phyloP scores from a whole-genome alignment of 2,329 filamentous ascomycete genomes.

The Aspergillus ruber region DNA sequence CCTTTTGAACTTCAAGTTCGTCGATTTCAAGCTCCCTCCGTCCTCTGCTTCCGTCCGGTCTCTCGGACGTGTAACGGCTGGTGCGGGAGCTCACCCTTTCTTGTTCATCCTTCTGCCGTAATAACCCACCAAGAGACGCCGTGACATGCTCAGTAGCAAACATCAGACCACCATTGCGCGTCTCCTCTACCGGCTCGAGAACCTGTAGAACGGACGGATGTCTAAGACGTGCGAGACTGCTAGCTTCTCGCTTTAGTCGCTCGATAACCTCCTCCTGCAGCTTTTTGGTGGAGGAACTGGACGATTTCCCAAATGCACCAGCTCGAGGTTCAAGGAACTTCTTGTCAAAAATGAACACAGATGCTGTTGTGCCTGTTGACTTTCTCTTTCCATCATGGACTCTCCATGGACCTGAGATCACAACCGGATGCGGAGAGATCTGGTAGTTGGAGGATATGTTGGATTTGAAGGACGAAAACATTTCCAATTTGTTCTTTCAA shows the following conservation, averaged over 20 bases:
- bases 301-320: slow-evolving; percentile 54
- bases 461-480: slow-evolving; percentile 91
- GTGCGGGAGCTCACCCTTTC: slow-evolving; percentile 67
- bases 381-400: slow-evolving; percentile 98
- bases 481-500: slow-evolving; percentile 37
- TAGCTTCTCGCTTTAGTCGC: slow-evolving; percentile 83
- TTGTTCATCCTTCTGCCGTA: slow-evolving; percentile 85
- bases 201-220: slow-evolving; percentile 91
- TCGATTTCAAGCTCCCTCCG: slow-evolving; percentile 86
- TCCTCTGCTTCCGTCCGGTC: slow-evolving; percentile 64
- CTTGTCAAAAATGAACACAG: slow-evolving; percentile 90
- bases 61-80: slow-evolving; percentile 75
- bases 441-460: slow-evolving; percentile 93
- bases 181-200: slow-evolving; percentile 92
- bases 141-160: slow-evolving; percentile 93
- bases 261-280: slow-evolving; percentile 86
- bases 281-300: slow-evolving; percentile 66
- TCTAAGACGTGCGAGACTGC: slow-evolving; percentile 75
- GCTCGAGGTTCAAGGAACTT: slow-evolving; percentile 71
- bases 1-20: slow-evolving; percentile 96
- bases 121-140: slow-evolving; percentile 71
- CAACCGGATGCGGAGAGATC: slow-evolving; percentile 67
- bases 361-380: slow-evolving; percentile 79
- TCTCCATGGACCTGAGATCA: slow-evolving; percentile 87
- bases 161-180: slow-evolving; percentile 80